A percentile compares a stretch with the other conserved stretches of the same genome.
Conservation (phyloP, 1,284 basidiomycete species). For the Salmacisia buchloeana region DNA sequence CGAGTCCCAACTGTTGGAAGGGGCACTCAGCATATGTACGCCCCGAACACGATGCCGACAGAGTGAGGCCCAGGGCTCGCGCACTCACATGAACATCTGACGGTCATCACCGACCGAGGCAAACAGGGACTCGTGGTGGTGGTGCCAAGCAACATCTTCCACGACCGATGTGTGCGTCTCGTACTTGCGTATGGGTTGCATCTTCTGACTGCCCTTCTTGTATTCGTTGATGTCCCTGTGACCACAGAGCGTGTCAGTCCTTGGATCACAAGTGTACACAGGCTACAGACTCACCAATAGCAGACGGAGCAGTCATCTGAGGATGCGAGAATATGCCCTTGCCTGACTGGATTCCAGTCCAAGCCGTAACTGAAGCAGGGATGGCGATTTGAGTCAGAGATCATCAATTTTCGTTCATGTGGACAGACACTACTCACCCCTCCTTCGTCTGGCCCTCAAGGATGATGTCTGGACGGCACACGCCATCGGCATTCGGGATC, state of each 20-base stretch:
- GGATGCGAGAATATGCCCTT: conserved; percentile 86
- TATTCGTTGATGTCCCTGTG: conserved; percentile 85
- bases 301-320: conserved; percentile 95
- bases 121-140: conserved; percentile 75
- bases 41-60: background rate
- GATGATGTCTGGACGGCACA: conserved; percentile 84
- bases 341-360: conserved; percentile 72
- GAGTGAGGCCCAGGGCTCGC: conserved; percentile 8
- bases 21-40: background rate
- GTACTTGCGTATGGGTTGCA: conserved; percentile 78
- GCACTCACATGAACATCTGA: conserved; percentile 76
- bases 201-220: conserved; percentile 68
- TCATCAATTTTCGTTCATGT: background rate
- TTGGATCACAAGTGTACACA: background rate
- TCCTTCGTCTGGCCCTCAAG: conserved; percentile 85
- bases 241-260: background rate
- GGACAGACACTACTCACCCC: conserved; percentile 60
- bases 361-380: conserved; percentile 79
- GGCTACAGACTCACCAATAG: conserved; percentile 68
- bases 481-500: conserved; percentile 72
- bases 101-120: conserved; percentile 97
- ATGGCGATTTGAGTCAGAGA: conserved; percentile 5
- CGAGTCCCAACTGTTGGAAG: conserved; percentile 78
- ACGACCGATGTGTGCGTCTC: conserved; percentile 58
- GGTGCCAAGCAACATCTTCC: conserved; percentile 97